Evolutionary conservation across 805 yeast species (phyloP), one percentile per base, ranked within the genome.

Genomic region (Lachancea mirantina): DNA sequence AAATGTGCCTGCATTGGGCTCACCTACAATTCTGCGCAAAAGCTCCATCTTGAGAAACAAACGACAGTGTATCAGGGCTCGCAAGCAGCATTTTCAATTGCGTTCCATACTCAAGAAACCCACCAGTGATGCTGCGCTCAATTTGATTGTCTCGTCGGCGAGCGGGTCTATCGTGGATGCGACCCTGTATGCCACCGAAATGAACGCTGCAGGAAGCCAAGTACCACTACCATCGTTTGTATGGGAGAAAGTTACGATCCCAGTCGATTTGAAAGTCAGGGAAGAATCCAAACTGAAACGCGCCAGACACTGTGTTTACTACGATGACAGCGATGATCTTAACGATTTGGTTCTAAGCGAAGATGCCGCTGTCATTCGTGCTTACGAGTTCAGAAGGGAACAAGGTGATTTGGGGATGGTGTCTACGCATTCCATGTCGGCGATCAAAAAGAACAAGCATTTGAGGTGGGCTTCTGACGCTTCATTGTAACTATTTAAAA

Each of bases 121-220:
- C 4, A 17, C 40, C 6, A 36, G 39, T 8, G 23, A 28, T 6
- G 28, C 27, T 15, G 27, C 46, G 15, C 34, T 54, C 26, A 54
- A 51, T 34, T 35, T 51, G 10, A 32, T 54, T 22, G 56, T 54
- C 8, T 42, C 50, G 19, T 50, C 59, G 4, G 46, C 55, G 8
- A 47, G 42, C 25, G 57, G 57, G 6, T 49, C 52, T 9, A 28
- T 47, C 22, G 45, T 46, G 28, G 57, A 54, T 33, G 59, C 59
- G 5, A 52, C 59, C 16, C 47, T 54, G 9, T 54, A 46, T 39
- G 59, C 58, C 15, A 54, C 59, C 7, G 59, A 54, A 35, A 51
- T 54, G 2, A 54, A 54, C 30, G 45, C 55, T 2, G 33, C 46
- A 7, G 9, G 34, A 4, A 38, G 38, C 10, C 35, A 41, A 18